phyloP scores from a whole-genome alignment of 495 filamentous ascomycete genomes.

The Tirmania nivea region DNA sequence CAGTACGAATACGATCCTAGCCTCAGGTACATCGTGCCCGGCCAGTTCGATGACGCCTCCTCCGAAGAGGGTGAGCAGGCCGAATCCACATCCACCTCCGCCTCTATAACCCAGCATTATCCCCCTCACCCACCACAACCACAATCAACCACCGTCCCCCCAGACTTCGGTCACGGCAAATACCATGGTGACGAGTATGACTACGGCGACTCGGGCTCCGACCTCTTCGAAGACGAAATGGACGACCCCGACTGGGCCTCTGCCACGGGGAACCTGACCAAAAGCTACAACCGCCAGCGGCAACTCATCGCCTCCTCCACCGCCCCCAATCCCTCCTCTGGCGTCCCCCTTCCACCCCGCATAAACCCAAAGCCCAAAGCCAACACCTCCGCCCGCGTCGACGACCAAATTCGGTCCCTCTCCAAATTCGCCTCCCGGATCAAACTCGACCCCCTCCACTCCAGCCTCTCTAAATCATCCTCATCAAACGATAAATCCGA shows the following conservation, averaged over 20 bases:
- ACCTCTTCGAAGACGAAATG: conserved; percentile 25
- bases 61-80: neutral
- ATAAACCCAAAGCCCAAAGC: conserved; percentile 70
- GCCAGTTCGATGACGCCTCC: neutral
- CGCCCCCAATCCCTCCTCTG: conserved; percentile 19
- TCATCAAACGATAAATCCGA: conserved; percentile 56
- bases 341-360: conserved; percentile 26
- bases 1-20: conserved; percentile 9
- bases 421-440: conserved; percentile 80
- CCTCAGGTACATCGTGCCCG: conserved; percentile 5
- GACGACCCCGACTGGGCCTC: conserved; percentile 37
- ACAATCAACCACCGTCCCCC: neutral
- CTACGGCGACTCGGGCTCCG: conserved; percentile 29
- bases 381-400: conserved; percentile 54
- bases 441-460: conserved; percentile 45
- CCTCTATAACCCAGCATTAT: neutral
- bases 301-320: conserved; percentile 33
- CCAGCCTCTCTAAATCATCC: conserved; percentile 16
- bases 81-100: neutral
- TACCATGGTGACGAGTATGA: conserved; percentile 37
- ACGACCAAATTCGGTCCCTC: conserved; percentile 69
- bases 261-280: conserved; percentile 52
- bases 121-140: neutral
- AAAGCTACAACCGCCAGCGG: conserved; percentile 77
- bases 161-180: neutral